phyloP scores from a whole-genome alignment of 2,329 filamentous ascomycete species.

The Aspergillus phoenicis region DNA sequence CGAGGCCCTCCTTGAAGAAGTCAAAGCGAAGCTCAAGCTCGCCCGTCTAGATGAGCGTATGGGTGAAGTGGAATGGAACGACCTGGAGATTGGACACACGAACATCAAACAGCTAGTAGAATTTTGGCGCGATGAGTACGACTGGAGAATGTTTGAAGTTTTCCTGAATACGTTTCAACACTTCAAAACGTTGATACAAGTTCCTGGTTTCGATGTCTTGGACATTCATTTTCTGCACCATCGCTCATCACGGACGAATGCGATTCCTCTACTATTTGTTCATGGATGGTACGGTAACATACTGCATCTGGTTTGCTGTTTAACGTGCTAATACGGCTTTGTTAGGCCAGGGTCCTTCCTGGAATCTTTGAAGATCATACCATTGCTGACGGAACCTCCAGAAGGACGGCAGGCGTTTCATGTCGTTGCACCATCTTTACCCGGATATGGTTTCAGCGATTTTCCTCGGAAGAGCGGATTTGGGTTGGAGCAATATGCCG shows the following conservation, averaged over 20 bases:
- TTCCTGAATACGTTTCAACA: conserved; percentile 63
- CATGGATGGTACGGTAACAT: conserved; percentile 57
- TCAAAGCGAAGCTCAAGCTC: too few relatives aligned
- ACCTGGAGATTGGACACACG: too few relatives aligned
- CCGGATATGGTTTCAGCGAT: conserved; percentile 50
- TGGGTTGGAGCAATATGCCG: neutral
- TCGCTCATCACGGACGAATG: conserved; percentile 51
- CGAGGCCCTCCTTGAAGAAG: too few relatives aligned
- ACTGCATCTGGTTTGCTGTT: neutral
- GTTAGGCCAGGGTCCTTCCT: too few relatives aligned
- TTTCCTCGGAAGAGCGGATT: conserved; percentile 49
- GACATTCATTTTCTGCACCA: conserved; percentile 68
- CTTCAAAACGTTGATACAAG: conserved; percentile 55
- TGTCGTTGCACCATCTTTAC: conserved; percentile 57
- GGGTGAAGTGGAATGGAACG: too few relatives aligned
- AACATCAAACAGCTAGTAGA: conserved; percentile 58
- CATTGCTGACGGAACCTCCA: too few relatives aligned
- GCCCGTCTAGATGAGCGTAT: too few relatives aligned
- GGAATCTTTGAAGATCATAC: too few relatives aligned
- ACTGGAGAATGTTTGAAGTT: conserved; percentile 60
- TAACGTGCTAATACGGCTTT: neutral
- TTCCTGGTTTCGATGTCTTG: conserved; percentile 62
- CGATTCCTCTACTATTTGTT: conserved; percentile 68
- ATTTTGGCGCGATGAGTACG: conserved; percentile 59
- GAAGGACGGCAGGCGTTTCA: conserved; percentile 44